Percentiles rank a stretch among this genome's conserved stretches.
phyloP scores from a whole-genome alignment of 768 basidiomycete species.

The Kwoniella sp. region DNA sequence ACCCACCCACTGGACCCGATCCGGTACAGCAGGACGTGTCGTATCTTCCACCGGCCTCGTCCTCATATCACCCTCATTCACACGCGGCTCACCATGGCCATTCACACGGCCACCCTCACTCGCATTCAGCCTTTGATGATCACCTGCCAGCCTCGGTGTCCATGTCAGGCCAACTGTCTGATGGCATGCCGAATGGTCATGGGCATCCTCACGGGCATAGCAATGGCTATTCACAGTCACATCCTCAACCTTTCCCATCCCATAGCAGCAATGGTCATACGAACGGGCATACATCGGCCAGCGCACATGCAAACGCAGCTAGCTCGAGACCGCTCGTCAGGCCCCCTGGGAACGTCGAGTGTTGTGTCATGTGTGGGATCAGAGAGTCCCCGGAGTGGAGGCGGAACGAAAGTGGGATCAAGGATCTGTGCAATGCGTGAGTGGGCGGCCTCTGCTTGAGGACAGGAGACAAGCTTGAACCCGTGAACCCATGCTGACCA shows the following conservation, averaged over 20 bases:
- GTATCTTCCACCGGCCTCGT: not conserved
- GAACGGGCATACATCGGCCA: not conserved
- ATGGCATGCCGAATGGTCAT: conserved; percentile 1
- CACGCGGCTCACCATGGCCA: conserved; percentile 1
- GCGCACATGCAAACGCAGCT: not conserved
- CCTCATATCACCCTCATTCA: not conserved
- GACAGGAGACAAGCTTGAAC: no score
- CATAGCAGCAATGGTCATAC: not conserved
- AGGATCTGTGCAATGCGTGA: conserved; percentile 50
- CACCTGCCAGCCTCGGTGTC: conserved; percentile 1
- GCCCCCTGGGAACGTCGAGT: conserved; percentile 41
- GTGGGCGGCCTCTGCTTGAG: no score
- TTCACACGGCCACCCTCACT: not conserved
- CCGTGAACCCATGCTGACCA: not conserved
- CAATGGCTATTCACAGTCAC: not conserved
- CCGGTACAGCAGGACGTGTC: no score
- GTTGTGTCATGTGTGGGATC: conserved; percentile 43
- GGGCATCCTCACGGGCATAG: not conserved
- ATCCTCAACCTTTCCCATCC: not conserved
- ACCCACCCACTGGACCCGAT: no score
- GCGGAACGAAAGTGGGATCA: conserved; percentile 43
- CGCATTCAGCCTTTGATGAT: no score
- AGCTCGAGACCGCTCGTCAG: conserved; percentile 34
- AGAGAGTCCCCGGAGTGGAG: conserved; percentile 47
- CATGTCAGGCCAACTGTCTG: not conserved